These are phyloP conservation scores for Picea abies DNA, from an alignment of 83 land plant species.

Conservation along the genomic window DNA sequence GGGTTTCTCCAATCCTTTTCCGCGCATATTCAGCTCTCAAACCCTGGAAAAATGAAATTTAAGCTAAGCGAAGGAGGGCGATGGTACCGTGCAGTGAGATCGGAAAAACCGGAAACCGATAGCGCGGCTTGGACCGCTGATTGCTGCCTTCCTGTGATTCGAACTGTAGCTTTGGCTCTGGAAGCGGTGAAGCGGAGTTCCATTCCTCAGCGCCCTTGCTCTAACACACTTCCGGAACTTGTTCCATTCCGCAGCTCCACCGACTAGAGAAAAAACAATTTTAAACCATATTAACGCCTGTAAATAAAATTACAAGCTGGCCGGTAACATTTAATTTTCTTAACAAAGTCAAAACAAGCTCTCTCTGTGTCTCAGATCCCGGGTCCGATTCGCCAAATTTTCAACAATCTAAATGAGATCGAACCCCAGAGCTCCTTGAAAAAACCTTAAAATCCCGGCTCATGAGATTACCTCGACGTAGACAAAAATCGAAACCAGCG, in stretches of 20 bases:
- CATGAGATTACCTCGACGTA: not conserved
- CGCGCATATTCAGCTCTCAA: slow-evolving; percentile 14
- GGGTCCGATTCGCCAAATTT: not conserved
- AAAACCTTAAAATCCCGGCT: not conserved
- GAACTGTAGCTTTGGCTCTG: not conserved
- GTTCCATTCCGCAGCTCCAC: not conserved
- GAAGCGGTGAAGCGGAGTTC: not conserved
- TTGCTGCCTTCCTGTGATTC: not conserved
- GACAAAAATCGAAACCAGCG: not conserved
- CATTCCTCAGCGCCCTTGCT: slow-evolving; percentile 10
- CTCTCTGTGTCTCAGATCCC: not conserved
- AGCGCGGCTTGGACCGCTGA: not conserved
- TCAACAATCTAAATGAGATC: not conserved
- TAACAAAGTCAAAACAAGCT: not conserved
- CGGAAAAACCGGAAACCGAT: not conserved
- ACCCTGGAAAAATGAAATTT: slow-evolving; percentile 6
- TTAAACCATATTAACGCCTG: not conserved
- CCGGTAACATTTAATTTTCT: not conserved
- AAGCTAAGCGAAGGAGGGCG: slow-evolving; percentile 6
- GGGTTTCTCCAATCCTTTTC: not conserved
- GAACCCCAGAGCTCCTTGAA: not conserved
- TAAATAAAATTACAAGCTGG: not conserved
- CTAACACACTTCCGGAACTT: not conserved
- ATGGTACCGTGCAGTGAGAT: slow-evolving; percentile 3
- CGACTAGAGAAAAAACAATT: not conserved